Percentiles rank a stretch among this genome's conserved stretches.
phyloP scores from a whole-genome alignment of 2,329 filamentous ascomycete genomes.

The Daldinia eschscholtzii region DNA sequence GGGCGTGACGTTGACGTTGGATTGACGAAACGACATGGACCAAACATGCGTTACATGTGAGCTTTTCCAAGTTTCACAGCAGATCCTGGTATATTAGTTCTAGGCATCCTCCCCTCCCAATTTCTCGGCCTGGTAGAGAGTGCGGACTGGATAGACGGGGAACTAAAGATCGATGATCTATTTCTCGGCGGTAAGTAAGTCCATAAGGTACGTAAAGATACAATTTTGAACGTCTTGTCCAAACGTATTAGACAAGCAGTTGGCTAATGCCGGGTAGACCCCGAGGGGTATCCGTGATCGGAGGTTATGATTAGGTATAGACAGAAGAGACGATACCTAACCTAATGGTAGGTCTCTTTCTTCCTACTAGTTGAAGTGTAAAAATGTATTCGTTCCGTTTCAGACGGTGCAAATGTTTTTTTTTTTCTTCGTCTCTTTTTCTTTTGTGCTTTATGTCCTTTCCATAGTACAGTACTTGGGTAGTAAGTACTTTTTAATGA shows the following conservation, averaged over 20 bases:
- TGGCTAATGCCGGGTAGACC: constrained; percentile 33
- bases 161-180: not conserved
- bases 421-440: constrained; percentile 5
- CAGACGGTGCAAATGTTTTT: constrained; percentile 13
- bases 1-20: constrained; percentile 33
- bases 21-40: constrained; percentile 31
- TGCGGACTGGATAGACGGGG: constrained; percentile 13
- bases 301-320: constrained; percentile 20
- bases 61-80: constrained; percentile 31
- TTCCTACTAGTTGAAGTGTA: not conserved
- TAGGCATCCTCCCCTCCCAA: constrained; percentile 22
- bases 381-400: constrained; percentile 19
- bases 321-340: not conserved
- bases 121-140: constrained; percentile 20
- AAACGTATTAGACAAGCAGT: constrained; percentile 7
- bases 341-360: not conserved
- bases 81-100: constrained; percentile 28
- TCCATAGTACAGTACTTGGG: not conserved
- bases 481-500: constrained; percentile 9
- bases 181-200: constrained; percentile 14
- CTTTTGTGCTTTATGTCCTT: not conserved
- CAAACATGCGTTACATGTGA: constrained; percentile 20
- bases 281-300: constrained; percentile 36
- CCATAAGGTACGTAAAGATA: constrained; percentile 12
- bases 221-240: constrained; percentile 17